Percentiles rank a stretch among this genome's conserved stretches.
These are phyloP conservation scores for Taphrina pruni DNA, from an alignment of 1,139 yeast species.

Conservation along the genomic window DNA sequence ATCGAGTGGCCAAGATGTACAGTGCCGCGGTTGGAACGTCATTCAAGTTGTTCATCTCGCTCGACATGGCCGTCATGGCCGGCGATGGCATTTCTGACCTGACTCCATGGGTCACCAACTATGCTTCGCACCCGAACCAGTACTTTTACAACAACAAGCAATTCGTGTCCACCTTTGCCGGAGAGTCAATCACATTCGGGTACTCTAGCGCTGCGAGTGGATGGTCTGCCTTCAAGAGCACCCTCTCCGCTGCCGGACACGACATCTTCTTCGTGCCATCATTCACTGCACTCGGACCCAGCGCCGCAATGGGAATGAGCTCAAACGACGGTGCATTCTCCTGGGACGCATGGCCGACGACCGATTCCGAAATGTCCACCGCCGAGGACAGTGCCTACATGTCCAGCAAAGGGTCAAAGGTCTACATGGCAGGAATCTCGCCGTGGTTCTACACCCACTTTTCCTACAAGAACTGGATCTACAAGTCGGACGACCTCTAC, in stretches of 20 bases:
- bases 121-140: constrained; percentile 39
- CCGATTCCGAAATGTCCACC: constrained; percentile 36
- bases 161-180: constrained; percentile 44
- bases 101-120: constrained; percentile 32
- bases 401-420: constrained; percentile 34
- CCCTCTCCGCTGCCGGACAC: constrained; percentile 34
- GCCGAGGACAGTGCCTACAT: constrained; percentile 41
- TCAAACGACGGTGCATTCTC: constrained; percentile 43
- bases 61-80: constrained; percentile 44
- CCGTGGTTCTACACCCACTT: constrained; percentile 45
- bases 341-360: constrained; percentile 46
- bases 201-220: constrained; percentile 33
- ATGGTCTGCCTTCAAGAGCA: constrained; percentile 37
- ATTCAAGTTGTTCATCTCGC: constrained; percentile 42
- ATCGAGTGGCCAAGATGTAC: constrained; percentile 38
- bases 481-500: constrained; percentile 43
- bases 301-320: constrained; percentile 39
- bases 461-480: constrained; percentile 44
- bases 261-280: constrained; percentile 43
- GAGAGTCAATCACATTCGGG: constrained; percentile 40
- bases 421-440: constrained; percentile 44
- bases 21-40: constrained; percentile 41
- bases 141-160: constrained; percentile 38
- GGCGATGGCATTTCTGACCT: constrained; percentile 33
- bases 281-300: constrained; percentile 42